Base-by-base conservation (phyloP, 1,139 yeast species). In the Hansenula sp. region DNA sequence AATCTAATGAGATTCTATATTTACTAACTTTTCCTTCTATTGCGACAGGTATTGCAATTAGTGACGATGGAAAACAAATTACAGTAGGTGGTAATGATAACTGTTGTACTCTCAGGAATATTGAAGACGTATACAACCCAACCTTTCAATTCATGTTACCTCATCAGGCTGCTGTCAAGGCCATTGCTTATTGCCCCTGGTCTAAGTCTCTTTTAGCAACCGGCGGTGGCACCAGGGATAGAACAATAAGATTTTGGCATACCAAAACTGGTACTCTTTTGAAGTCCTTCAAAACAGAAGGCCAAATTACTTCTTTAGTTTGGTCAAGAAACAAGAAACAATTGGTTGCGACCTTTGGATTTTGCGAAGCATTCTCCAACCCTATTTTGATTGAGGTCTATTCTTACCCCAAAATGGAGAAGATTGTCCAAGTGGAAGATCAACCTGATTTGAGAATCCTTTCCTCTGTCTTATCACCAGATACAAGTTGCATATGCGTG, bases 161-260 rank as follows among this genome's bases (percentile, higher is more conserved):
- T 2, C 95, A 86, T 57, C 71, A 72, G 36, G 94, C 95, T 0
- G 95, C 95, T 0, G 90, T 86, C 0, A 86, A 86, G 60, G 94
- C 94, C 0, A 70, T 86, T 48, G 79, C 88, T 21, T 86, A 82
- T 69, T 85, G 94, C 60, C 95, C 95, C 0, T 84, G 84, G 79
- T 84, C 86, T 49, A 77, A 76, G 42, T 77, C 84, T 36, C 62
- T 86, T 25, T 64, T 86, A 43, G 94, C 89, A 9, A 85, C 94
- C 0, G 95, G 95, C 0, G 95, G 91, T 18, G 95, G 95, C 0
- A 80, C 87, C 24, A 79, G 82, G 44, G 95, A 86, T 59, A 72
- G 85, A 68, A 71, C 70, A 21, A 67, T 71, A 13, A 68, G 89
- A 43, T 87, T 89, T 59, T 90, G 96, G 96, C 96, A 91, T 62